Conservation (phyloP, 192 early-diverging fungal genomes). For the Coemansia reversa region DNA sequence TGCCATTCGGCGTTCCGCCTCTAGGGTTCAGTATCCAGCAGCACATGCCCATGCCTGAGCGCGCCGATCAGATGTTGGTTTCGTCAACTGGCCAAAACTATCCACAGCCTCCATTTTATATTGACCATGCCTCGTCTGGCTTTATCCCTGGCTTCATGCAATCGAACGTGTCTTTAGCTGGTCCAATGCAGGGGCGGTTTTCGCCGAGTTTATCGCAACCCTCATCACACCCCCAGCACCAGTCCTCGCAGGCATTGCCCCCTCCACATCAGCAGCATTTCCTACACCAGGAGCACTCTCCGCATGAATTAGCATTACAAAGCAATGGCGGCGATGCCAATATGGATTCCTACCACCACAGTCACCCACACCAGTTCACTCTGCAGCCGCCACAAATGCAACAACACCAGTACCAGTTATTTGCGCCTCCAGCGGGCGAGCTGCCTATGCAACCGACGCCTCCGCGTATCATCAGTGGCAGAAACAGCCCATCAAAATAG, state of each 20-base stretch:
- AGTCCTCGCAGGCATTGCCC: neutral
- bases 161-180: slow-evolving; percentile 14
- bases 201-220: slow-evolving; percentile 8
- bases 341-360: slow-evolving; percentile 8
- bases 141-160: slow-evolving; percentile 20
- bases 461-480: slow-evolving; percentile 15
- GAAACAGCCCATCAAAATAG: slow-evolving; percentile 17
- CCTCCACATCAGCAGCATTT: slow-evolving; percentile 7
- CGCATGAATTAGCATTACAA: neutral
- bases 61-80: slow-evolving; percentile 22
- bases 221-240: slow-evolving; percentile 5
- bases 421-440: slow-evolving; percentile 12
- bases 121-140: slow-evolving; percentile 21
- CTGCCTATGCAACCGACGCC: slow-evolving; percentile 11
- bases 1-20: slow-evolving; percentile 29
- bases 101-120: slow-evolving; percentile 27
- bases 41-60: slow-evolving; percentile 19
- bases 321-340: neutral
- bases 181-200: slow-evolving; percentile 22
- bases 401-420: slow-evolving; percentile 33
- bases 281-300: slow-evolving; percentile 9
- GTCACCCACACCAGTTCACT: slow-evolving; percentile 4
- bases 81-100: slow-evolving; percentile 10
- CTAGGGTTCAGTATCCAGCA: slow-evolving; percentile 23
- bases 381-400: slow-evolving; percentile 17